Base-by-base conservation (phyloP, 2,329 filamentous ascomycete genomes). In the Didymella keratinophila region DNA sequence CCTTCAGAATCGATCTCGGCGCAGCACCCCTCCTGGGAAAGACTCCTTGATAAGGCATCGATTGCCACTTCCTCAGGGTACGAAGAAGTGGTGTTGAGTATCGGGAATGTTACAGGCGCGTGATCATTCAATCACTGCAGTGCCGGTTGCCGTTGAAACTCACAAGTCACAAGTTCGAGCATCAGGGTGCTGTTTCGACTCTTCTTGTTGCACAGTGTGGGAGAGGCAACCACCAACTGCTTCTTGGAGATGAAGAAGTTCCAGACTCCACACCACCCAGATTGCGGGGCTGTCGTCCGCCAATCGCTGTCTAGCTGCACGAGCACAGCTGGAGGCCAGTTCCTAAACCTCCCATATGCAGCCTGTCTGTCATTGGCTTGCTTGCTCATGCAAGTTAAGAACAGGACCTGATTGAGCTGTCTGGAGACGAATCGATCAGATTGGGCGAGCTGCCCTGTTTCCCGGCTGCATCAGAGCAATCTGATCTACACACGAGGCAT, bases 141-240 rank as follows among this genome's bases (percentile, higher is more conserved):
- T 43, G 37, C 25, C 28, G 20, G 8, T 12, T 39, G 32, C 25
- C 12, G 4, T 23, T 45, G 39, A 30, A 42, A 46, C 23, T 21
- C 50, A 46, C 37, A 42, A 46, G 30, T 21, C 50, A 46, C 23
- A 39, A 34, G 50, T 28, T n/a, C 23, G 20, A 45, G 11, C 32
- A 28, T 46, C 16, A 16, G 21, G 10, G 34, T 54, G 27, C 30
- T 50, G 32, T 42, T 46, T 54, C 32, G 32, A 18, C 18, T 10
- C 16, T 45, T 30, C 4, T 30, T 28, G 56, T 53, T 48, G 45
- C 45, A 53, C 45, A 46, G 16, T 44, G 30, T 54, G 45, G 50
- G 18, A 45, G 44, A 23, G 20, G 16, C 12, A 48, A 28, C 44
- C 30, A 49, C 49, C 36, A 39, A 39, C n/a, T 20, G 36, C n/a